A percentile compares a stretch with the other conserved stretches of the same genome.
Evolutionary conservation across 306 rosid species (phyloP).

Genomic region (Rosa rugosa): DNA sequence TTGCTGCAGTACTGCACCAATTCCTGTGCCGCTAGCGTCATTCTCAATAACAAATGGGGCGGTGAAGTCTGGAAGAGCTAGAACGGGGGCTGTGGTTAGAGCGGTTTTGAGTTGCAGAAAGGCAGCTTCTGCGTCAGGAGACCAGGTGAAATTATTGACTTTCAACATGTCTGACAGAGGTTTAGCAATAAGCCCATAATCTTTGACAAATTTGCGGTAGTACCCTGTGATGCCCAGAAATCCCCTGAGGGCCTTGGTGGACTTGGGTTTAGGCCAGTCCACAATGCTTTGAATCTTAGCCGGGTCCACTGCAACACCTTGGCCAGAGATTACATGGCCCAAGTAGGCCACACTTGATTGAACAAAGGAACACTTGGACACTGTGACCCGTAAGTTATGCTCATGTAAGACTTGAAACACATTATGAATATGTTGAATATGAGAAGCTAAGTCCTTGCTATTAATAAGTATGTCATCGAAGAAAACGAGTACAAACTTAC

Average conservation of each 20-base stretch:
- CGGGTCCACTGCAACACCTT: not conserved
- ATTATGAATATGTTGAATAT: not conserved
- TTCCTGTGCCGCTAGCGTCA: not conserved
- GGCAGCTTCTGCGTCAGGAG: accelerated
- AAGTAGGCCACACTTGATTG: not conserved
- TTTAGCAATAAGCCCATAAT: not conserved
- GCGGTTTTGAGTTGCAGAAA: not conserved
- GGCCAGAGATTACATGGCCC: not conserved
- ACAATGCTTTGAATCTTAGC: accelerated
- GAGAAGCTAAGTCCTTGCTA: not conserved
- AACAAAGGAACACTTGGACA: not conserved
- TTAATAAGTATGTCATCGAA: not conserved
- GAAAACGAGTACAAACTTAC: not conserved
- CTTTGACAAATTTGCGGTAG: not conserved
- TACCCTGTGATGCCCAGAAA: not conserved
- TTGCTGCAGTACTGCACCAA: not conserved
- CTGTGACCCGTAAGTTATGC: not conserved
- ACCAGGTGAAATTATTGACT: not conserved
- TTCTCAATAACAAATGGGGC: not conserved
- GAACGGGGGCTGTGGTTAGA: not conserved
- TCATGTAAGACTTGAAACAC: not conserved
- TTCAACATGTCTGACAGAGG: not conserved
- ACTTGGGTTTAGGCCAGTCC: not conserved
- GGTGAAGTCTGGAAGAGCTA: not conserved
- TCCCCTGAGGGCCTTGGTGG: accelerated